Evolutionary conservation across 1,139 yeast genomes (phyloP).

Genomic region (Wickerhamiella pararugosa): DNA sequence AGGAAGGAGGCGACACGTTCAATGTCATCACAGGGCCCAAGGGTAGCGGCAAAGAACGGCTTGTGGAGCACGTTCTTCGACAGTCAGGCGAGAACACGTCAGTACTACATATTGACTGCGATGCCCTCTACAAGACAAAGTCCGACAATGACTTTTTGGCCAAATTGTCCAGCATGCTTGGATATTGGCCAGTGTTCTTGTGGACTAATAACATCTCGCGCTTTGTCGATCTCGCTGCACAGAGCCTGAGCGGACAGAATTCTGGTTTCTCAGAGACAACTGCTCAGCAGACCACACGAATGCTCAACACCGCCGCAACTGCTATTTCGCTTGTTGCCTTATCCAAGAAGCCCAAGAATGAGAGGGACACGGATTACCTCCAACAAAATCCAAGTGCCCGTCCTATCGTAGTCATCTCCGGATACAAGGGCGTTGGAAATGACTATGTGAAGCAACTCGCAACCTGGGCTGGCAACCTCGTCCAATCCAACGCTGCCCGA

Average conservation of each 20-base stretch:
- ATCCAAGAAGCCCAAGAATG: slow-evolving; percentile 15
- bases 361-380: slow-evolving; percentile 55
- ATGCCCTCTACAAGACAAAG: slow-evolving; percentile 52
- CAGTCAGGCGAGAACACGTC: slow-evolving; percentile 29
- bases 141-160: slow-evolving; percentile 56
- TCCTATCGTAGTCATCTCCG: slow-evolving; percentile 74
- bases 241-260: slow-evolving; percentile 86
- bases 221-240: slow-evolving; percentile 72
- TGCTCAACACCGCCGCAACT: slow-evolving; percentile 56
- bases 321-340: slow-evolving; percentile 65
- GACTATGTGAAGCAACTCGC: slow-evolving; percentile 55
- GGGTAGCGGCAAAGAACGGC: slow-evolving; percentile 81
- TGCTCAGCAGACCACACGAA: slow-evolving; percentile 70
- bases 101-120: slow-evolving; percentile 67
- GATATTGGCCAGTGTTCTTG: slow-evolving; percentile 86
- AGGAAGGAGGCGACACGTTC: slow-evolving; percentile 67
- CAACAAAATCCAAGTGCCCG: slow-evolving; percentile 76
- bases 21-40: slow-evolving; percentile 84
- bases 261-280: slow-evolving; percentile 79
- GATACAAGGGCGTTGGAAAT: slow-evolving; percentile 44
- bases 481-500: slow-evolving; percentile 72
- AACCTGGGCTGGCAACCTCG: slow-evolving; percentile 74
- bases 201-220: slow-evolving; percentile 76
- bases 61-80: slow-evolving; percentile 52
- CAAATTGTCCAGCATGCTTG: slow-evolving; percentile 58